phyloP scores from a whole-genome alignment of 225 moss, liverwort and hornwort species.

The Pleurozium schreberi region DNA sequence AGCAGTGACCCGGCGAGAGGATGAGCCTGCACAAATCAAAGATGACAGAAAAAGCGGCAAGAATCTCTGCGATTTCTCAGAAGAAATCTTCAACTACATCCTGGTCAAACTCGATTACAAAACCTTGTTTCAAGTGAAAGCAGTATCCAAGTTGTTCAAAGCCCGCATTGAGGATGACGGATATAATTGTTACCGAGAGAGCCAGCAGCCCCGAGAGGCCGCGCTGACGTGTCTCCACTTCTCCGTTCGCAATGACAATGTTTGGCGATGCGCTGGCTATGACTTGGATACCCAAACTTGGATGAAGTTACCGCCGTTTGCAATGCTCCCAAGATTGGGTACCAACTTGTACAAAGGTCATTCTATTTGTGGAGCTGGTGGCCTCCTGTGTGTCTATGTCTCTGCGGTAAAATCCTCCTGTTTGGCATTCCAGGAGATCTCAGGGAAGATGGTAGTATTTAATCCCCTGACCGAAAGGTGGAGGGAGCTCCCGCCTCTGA shows the following conservation, averaged over 20 bases:
- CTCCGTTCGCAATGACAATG: not conserved
- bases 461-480: not conserved
- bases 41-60: not conserved
- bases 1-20: not conserved
- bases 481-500: not conserved
- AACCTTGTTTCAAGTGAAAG: not conserved
- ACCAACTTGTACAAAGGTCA: conserved; percentile 2
- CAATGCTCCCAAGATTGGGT: not conserved
- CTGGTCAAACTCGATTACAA: not conserved
- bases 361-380: not conserved
- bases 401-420: not conserved
- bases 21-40: too few species aligned
- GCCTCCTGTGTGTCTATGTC: conserved; percentile 9
- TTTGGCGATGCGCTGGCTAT: conserved; percentile 11
- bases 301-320: not conserved
- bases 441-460: not conserved
- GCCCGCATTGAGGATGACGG: not conserved
- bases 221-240: not conserved
- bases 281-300: not conserved
- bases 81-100: not conserved
- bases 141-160: not conserved
- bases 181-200: not conserved
- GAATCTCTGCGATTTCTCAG: not conserved
- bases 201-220: not conserved
- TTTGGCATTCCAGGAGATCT: not conserved